Conservation (phyloP, 768 basidiomycete genomes). For the Xerocomellus amylosporus region DNA sequence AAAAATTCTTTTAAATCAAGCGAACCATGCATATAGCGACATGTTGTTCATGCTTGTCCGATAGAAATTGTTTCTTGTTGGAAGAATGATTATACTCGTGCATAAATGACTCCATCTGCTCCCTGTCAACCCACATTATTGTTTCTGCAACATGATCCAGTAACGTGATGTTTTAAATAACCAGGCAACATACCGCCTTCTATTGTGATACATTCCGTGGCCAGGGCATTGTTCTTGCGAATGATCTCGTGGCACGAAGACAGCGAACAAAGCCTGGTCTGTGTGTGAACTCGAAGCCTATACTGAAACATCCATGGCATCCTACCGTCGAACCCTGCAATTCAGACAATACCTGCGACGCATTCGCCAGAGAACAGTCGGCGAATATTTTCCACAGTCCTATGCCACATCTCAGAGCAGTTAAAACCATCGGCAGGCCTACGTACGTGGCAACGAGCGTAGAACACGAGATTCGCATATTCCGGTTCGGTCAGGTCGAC, state of each 20-base stretch:
- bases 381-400: slow-evolving; percentile 9
- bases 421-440: not conserved
- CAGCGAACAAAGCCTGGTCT: not conserved
- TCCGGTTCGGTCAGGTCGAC: slow-evolving; percentile 43
- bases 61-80: not conserved
- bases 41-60: not conserved
- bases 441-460: slow-evolving; percentile 19
- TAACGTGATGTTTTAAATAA: not conserved
- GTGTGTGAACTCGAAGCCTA: not conserved
- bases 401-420: not conserved
- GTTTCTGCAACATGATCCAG: not conserved
- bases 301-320: not conserved
- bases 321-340: slow-evolving; percentile 1
- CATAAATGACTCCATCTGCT: not conserved
- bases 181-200: not conserved
- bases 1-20: too few relatives aligned
- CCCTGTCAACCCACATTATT: not conserved
- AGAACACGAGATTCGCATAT: slow-evolving; percentile 37
- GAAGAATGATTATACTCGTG: not conserved
- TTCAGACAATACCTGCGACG: slow-evolving; percentile 15
- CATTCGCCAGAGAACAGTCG: slow-evolving; percentile 10
- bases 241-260: not conserved
- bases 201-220: not conserved
- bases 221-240: not conserved
- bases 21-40: not conserved